A percentile compares a stretch with the other conserved stretches of the same genome.
Evolutionary conservation across 164 flowering plant genomes (phyloP).

Genomic region (Chimonanthus praecox): DNA sequence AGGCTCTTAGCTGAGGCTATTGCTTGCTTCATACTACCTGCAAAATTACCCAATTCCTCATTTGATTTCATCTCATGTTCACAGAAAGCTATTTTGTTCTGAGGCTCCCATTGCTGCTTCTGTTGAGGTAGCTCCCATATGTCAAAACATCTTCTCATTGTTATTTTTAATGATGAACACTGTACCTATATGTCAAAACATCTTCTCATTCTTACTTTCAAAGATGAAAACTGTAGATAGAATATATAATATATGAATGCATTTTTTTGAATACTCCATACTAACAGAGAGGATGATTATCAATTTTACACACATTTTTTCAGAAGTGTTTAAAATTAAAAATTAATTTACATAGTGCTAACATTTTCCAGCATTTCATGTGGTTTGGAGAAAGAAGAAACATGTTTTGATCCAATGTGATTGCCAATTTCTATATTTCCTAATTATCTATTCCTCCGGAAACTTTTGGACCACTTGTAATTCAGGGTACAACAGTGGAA

Average conservation of each 20-base stretch:
- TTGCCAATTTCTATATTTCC: too few species aligned
- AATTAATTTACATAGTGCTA: too few species aligned
- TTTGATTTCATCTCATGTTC: background rate
- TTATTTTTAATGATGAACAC: too few species aligned
- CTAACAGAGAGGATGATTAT: too few species aligned
- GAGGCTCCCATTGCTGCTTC: constrained; percentile 18
- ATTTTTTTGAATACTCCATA: too few species aligned
- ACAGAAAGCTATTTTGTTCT: constrained; percentile 19
- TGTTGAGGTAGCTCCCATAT: constrained; percentile 28
- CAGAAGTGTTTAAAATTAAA: too few species aligned
- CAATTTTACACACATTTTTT: too few species aligned
- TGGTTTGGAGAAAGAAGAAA: too few species aligned
- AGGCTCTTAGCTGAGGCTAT: background rate
- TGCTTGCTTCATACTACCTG: background rate
- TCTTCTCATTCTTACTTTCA: background rate
- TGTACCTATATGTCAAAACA: background rate
- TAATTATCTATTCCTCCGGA: too few species aligned
- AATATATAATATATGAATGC: background rate
- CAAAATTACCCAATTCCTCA: background rate
- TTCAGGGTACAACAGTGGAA: background rate
- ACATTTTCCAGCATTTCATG: too few species aligned
- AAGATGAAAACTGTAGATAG: background rate
- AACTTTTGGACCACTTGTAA: too few species aligned
- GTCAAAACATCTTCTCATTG: background rate
- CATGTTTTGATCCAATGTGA: too few species aligned